phyloP scores from a whole-genome alignment of 192 early-diverging fungal genomes.

The Dispira simplex region DNA sequence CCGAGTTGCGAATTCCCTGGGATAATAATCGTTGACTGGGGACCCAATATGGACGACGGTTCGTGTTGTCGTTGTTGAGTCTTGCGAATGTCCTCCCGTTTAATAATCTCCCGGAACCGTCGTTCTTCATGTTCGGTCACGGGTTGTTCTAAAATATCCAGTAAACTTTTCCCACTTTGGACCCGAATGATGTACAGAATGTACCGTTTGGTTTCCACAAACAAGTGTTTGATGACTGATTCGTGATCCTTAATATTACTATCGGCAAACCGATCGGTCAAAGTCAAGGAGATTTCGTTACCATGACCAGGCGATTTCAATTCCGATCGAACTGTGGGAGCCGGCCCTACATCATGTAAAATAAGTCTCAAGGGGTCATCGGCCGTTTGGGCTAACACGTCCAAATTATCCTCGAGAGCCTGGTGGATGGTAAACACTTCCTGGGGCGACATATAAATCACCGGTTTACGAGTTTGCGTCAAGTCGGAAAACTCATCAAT shows the following conservation, averaged over 20 bases:
- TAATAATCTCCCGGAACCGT: slow-evolving; percentile 30
- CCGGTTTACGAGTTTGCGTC: slow-evolving; percentile 61
- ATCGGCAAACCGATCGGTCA: slow-evolving; percentile 58
- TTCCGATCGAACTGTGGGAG: slow-evolving; percentile 28
- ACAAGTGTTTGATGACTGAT: slow-evolving; percentile 41
- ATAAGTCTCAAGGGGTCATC: slow-evolving; percentile 50
- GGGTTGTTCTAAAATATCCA: slow-evolving; percentile 67
- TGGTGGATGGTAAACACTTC: slow-evolving; percentile 88
- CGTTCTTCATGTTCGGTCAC: slow-evolving; percentile 64
- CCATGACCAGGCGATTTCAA: slow-evolving; percentile 19
- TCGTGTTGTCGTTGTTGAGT: slow-evolving; percentile 15
- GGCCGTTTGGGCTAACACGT: slow-evolving; percentile 37
- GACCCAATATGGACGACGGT: neutral
- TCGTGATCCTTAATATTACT: slow-evolving; percentile 28
- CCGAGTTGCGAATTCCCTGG: neutral
- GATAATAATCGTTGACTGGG: neutral
- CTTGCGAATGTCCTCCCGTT: slow-evolving; percentile 27
- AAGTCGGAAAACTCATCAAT: slow-evolving; percentile 83
- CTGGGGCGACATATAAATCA: slow-evolving; percentile 75
- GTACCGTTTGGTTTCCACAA: slow-evolving; percentile 82
- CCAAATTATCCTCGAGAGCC: slow-evolving; percentile 62
- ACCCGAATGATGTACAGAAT: slow-evolving; percentile 70
- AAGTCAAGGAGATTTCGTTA: slow-evolving; percentile 40
- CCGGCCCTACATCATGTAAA: slow-evolving; percentile 46
- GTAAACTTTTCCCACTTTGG: slow-evolving; percentile 66